Evolutionary conservation across 2,329 filamentous ascomycete species (phyloP), one percentile per base, ranked within the genome.

Genomic region (Diaporthe destruens): DNA sequence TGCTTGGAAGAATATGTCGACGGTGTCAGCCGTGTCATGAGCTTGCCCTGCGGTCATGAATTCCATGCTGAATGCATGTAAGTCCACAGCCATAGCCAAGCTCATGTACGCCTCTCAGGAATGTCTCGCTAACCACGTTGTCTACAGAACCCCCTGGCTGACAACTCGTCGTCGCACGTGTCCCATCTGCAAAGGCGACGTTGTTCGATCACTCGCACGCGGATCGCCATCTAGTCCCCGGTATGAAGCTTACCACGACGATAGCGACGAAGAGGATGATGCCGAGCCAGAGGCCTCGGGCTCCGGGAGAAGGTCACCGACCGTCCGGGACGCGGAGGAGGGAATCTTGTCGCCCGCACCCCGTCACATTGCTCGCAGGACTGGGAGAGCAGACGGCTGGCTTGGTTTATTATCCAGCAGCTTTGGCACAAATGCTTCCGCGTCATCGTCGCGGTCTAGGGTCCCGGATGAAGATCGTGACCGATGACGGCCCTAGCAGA

Each of bases 41-140:
- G 95, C 80, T 84, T 99, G 73, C 96, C 96, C 11, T 99, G 96
- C 82, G 96, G 96, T 47, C 96, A 99, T 81, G 96, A 99, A 79
- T 99, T 98, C 82, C 96, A 99, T 82, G 96, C 88, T 36, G 95
- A 97, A 80, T 99, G 96, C 95, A 98, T 99, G 95, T 97, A 85
- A 92, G 95, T 93, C 68, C 47, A 63, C 56, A 20, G 34, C 68
- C 47, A 63, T 49, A 14, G 34, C 12, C 34, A 65, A 23, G 29
- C 54, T 29, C 42, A 16, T 5, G 18, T 6, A 23, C 39, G 44
- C 34, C 29, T 29, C 54, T 29, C 53, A 8, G 32, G 25, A 66
- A 72, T n/a, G 76, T 69, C 49, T 74, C 44, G 75, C 80, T 78
- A 77, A 78, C 74, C 29, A 16, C 56, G 63, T 9, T 32, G 23